phyloP scores from a whole-genome alignment of 352 stramenopile genomes.

The Globisporangium perplexum region DNA sequence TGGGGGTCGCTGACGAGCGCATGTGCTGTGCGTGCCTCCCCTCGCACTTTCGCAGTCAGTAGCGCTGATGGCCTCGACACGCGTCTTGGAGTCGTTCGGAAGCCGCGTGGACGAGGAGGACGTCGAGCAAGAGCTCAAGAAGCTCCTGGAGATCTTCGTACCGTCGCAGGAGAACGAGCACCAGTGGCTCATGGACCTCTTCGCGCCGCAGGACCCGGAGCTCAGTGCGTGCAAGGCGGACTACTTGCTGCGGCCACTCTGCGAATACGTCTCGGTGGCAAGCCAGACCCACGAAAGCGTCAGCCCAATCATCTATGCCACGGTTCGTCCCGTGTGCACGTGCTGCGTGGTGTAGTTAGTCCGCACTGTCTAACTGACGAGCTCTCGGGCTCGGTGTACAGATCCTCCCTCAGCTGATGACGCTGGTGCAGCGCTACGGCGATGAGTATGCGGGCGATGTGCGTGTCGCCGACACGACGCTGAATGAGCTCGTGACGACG shows the following conservation, averaged over 20 bases:
- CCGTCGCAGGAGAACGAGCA: conserved; percentile 21
- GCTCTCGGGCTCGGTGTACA: neutral
- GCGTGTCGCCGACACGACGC: conserved; percentile 33
- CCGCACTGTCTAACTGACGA: neutral
- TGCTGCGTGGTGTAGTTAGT: neutral
- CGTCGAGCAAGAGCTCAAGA: conserved; percentile 42
- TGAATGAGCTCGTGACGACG: conserved; percentile 45
- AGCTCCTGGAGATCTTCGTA: conserved; percentile 49
- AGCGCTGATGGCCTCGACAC: conserved; percentile 59
- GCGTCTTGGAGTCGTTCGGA: conserved; percentile 60
- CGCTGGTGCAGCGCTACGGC: conserved; percentile 20
- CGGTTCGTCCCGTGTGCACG: conserved; percentile 13
- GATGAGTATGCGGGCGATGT: conserved; percentile 7
- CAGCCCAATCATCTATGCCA: conserved; percentile 34
- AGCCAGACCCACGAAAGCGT: conserved; percentile 53
- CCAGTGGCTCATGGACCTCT: conserved; percentile 57
- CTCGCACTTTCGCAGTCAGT: conserved; percentile 26
- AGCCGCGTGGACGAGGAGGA: conserved; percentile 26
- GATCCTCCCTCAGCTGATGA: conserved; percentile 40
- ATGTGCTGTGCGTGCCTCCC: neutral
- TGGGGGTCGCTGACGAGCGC: neutral
- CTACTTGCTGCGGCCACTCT: conserved; percentile 49
- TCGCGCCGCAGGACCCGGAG: conserved; percentile 21
- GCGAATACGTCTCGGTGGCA: conserved; percentile 55
- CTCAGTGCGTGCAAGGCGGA: conserved; percentile 23